Evolutionary conservation across 2,329 filamentous ascomycete genomes (phyloP).

Genomic region (Fusarium bulbicola): DNA sequence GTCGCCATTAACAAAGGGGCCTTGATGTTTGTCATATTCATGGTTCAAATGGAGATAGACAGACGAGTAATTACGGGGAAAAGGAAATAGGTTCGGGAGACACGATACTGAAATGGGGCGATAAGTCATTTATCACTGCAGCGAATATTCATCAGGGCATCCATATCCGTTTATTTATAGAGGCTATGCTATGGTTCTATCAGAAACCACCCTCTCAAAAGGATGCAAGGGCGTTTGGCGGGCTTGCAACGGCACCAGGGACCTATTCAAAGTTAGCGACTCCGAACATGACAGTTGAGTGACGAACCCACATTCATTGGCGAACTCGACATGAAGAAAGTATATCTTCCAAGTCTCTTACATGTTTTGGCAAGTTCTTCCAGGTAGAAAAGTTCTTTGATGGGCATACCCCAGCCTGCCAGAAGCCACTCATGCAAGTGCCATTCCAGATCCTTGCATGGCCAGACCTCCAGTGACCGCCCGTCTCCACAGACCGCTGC

Average conservation of each 20-base stretch:
- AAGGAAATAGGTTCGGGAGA: background rate
- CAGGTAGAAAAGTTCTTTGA: slow-evolving; percentile 48
- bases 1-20: background rate
- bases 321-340: slow-evolving; percentile 58
- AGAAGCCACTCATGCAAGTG: slow-evolving; percentile 54
- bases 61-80: background rate
- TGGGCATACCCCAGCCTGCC: slow-evolving; percentile 58
- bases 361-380: slow-evolving; percentile 54
- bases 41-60: rapidly evolving
- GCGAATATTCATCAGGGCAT: background rate
- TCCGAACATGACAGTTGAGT: too few relatives aligned
- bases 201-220: background rate
- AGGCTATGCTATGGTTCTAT: rapidly evolving
- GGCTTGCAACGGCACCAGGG: slow-evolving; percentile 25
- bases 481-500: slow-evolving; percentile 53
- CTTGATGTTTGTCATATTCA: background rate
- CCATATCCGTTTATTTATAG: background rate
- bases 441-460: slow-evolving; percentile 37
- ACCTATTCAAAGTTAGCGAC: background rate
- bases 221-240: slow-evolving; percentile 23
- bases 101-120: background rate
- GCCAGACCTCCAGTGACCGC: slow-evolving; percentile 52
- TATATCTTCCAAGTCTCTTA: slow-evolving; percentile 57
- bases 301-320: slow-evolving; percentile 50
- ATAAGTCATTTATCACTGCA: background rate